Conservation (phyloP, 2,329 filamentous ascomycete species). For the Diplocarpon rosae region DNA sequence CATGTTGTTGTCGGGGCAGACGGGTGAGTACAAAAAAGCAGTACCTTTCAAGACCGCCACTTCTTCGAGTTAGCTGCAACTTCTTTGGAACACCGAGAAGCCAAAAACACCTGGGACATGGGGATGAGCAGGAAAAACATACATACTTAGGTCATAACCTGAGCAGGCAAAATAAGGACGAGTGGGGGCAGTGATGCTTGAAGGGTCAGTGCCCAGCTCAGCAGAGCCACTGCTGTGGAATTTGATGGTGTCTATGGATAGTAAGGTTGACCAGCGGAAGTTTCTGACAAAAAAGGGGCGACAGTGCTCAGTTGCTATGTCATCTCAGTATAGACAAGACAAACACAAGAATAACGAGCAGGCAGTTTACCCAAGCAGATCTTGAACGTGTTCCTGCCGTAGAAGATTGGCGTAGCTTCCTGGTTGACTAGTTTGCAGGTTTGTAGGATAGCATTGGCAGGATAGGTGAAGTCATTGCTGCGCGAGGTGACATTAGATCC, state of each 20-base stretch:
- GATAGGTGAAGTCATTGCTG: constrained; percentile 4
- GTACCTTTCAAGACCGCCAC: background rate
- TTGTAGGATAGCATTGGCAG: constrained; percentile 23
- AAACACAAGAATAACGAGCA: background rate
- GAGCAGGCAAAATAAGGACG: background rate
- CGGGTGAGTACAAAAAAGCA: background rate
- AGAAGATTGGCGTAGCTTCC: constrained; percentile 26
- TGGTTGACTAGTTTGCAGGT: constrained; percentile 26
- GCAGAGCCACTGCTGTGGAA: constrained; percentile 6
- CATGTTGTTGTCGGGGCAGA: background rate
- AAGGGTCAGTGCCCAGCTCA: background rate
- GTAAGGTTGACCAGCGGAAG: constrained; percentile 15
- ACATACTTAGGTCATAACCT: background rate
- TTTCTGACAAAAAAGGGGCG: constrained; percentile 7
- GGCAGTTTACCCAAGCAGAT: constrained; percentile 16
- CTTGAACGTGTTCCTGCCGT: constrained; percentile 24
- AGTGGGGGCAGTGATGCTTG: background rate
- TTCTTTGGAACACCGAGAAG: too few species aligned
- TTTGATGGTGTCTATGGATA: constrained; percentile 6
- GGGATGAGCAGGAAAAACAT: too few species aligned
- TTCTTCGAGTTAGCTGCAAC: too few species aligned
- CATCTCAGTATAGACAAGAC: background rate
- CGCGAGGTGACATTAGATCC: background rate
- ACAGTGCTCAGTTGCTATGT: background rate
- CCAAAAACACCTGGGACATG: too few species aligned